Evolutionary conservation across 1,284 basidiomycete genomes (phyloP).

Genomic region (Abortiporus biennis): DNA sequence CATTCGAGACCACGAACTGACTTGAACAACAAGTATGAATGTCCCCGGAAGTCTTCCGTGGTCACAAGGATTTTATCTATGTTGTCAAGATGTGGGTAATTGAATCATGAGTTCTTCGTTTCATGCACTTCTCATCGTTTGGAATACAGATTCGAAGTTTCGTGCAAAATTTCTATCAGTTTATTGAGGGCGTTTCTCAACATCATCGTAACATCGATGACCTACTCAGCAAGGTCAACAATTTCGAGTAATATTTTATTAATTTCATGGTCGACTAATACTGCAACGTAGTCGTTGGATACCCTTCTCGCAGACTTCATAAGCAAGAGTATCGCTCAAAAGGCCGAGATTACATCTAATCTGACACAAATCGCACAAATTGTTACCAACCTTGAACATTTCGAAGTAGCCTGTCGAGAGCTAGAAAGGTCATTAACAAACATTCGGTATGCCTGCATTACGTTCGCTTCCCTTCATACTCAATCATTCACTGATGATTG

Average conservation of each 20-base stretch:
- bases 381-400: conserved; percentile 91
- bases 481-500: neutral
- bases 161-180: conserved; percentile 95
- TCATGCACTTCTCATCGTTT: neutral
- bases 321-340: conserved; percentile 68
- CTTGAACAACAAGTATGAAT: conserved; percentile 33
- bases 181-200: conserved; percentile 91
- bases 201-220: conserved; percentile 92
- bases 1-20: neutral
- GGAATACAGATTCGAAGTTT: conserved; percentile 74
- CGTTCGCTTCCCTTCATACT: neutral
- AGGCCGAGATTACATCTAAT: conserved; percentile 70
- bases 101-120: conserved; percentile 1
- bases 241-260: neutral
- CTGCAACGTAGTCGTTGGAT: conserved; percentile 82
- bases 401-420: conserved; percentile 82
- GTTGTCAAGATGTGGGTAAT: conserved; percentile 80
- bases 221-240: conserved; percentile 74
- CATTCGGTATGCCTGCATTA: conserved; percentile 48
- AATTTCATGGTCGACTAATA: conserved; percentile 1
- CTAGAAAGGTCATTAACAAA: conserved; percentile 84
- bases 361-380: conserved; percentile 95
- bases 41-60: conserved; percentile 85
- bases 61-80: conserved; percentile 92
- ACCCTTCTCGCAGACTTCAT: conserved; percentile 80